Base-by-base conservation (phyloP, 495 filamentous ascomycete species). In the Pyrenula aspistea region DNA sequence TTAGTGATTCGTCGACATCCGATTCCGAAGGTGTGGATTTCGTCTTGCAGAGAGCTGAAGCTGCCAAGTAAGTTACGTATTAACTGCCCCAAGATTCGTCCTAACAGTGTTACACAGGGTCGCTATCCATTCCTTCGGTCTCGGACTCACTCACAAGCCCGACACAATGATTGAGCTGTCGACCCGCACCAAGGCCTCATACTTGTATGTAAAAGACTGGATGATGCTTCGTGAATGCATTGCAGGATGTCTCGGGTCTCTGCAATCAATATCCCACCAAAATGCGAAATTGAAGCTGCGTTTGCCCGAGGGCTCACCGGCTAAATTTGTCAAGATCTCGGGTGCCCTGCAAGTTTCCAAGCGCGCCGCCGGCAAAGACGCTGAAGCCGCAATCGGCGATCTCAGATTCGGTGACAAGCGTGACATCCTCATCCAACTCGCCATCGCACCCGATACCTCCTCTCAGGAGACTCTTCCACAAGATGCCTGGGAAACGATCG, bases 141-240 rank as follows among this genome's bases (percentile, higher is more conserved):
- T 99, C 36, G 93, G 93, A 23, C 80, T 96, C 71, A 96, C 93
- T 0, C 93, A 99, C 71, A 99, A 99, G 69, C 93, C 93, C 3
- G 94, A 97, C 66, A 96, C 91, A 0, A 94, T 99, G 88, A 96
- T 99, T 53, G 93, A 97, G 64, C 72, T 99, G 2, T 96, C 94
- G 3, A 91, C 89, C 24, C 81, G 92, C 54, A 99, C 93, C 4
- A 99, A 97, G 71, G 93, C 91, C 2, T 91, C 89, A 19, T 99
- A 96, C 63, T 91, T 91, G 2, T 99, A 97, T 64, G 91, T 97
- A 63, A 97, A 97, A 69, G 93, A 99, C 67, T 99, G 93, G 93
- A 99, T 97, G 93, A 97, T 96, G 91, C 78, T 99, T 25, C 84
- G 93, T 20, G 93, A 99, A 68, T 99, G 94, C 69, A 79, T 97